Evolutionary conservation across 805 yeast species (phyloP), one percentile per base, ranked within the genome.

Genomic region (Blastobotrys chiropterorum): DNA sequence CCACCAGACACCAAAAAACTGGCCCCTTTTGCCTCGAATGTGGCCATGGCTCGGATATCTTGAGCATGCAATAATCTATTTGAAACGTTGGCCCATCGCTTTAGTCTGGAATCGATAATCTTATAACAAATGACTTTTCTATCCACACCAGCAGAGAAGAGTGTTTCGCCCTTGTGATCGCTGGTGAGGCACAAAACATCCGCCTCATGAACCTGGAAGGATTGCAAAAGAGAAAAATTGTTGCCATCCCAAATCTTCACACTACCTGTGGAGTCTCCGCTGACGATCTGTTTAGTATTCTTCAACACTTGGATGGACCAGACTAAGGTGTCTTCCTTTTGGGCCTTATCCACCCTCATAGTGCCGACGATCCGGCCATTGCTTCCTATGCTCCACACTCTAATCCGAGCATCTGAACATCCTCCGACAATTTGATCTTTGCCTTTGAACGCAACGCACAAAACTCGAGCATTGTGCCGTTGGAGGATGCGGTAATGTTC

Each of bases 231-330:
- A 1, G 96, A 83, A 59, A 82, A 82, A 59, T 80, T 83, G 46
- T 79, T 77, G 56, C 85, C 74, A 62, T 92, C 96, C 99, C 99
- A 94, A 57, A 94, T 78, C 68, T 92, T 92, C 49, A 94, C 80
- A 6, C 86, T 77, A 1, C 99, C 99, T 1, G 97, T 92, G 3
- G 97, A 90, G 70, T 94, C 99, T 50, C 98, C 99, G 54, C 90
- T 82, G n/a, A 88, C 95, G 53, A 94, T 77, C 66, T 89, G 95
- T 50, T 80, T 74, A 47, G 78, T 77, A 42, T 72, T 65, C 3
- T 85, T 81, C 53, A 90, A 70, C 31, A 82, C 82, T 44, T 76
- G 60, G 1, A 94, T 82, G 38, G 89, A 76, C 99, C 99, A 94
- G 5, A 94, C 94, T 55, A 94, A 73, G 2, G 98, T 90, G 50